phyloP scores from a whole-genome alignment of 1,284 basidiomycete genomes.

The Microbotryomycetes sp. region DNA sequence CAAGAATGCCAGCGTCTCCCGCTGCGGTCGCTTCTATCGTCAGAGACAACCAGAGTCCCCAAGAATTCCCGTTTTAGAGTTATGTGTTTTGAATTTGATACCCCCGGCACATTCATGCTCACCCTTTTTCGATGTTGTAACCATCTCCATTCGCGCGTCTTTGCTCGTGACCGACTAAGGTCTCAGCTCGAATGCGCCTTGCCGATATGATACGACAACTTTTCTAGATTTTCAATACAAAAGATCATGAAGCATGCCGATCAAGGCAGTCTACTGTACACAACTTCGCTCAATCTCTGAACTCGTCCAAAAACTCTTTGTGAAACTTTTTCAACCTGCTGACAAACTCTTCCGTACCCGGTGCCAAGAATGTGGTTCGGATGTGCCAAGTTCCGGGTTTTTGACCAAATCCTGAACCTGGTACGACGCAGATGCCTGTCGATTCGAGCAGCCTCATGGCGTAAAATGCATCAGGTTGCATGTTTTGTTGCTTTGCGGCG shows the following conservation, averaged over 20 bases:
- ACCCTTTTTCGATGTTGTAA: too few species aligned
- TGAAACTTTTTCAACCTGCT: constrained; percentile 79
- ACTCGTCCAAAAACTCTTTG: constrained; percentile 63
- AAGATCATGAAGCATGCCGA: too few species aligned
- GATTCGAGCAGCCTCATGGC: constrained; percentile 71
- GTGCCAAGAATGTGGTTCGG: constrained; percentile 44
- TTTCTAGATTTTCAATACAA: too few species aligned
- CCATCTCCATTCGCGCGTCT: too few species aligned
- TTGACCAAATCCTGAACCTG: constrained; percentile 88
- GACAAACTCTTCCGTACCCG: constrained; percentile 75
- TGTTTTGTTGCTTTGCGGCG: constrained; percentile 62
- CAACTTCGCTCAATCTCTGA: constrained; percentile 37
- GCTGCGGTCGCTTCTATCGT: background rate
- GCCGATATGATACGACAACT: too few species aligned
- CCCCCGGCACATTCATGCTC: too few species aligned
- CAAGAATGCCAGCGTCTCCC: background rate
- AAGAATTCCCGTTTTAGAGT: background rate
- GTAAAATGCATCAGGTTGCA: constrained; percentile 81
- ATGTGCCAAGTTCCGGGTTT: constrained; percentile 79
- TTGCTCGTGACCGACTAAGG: too few species aligned
- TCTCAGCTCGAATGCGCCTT: too few species aligned
- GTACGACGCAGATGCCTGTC: constrained; percentile 88
- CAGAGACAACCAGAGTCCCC: background rate
- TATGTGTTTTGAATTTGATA: background rate
- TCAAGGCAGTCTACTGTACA: too few species aligned